A percentile compares a stretch with the other conserved stretches of the same genome.
Evolutionary conservation across 306 rosid species (phyloP).

Genomic region (Benincasa hispida): DNA sequence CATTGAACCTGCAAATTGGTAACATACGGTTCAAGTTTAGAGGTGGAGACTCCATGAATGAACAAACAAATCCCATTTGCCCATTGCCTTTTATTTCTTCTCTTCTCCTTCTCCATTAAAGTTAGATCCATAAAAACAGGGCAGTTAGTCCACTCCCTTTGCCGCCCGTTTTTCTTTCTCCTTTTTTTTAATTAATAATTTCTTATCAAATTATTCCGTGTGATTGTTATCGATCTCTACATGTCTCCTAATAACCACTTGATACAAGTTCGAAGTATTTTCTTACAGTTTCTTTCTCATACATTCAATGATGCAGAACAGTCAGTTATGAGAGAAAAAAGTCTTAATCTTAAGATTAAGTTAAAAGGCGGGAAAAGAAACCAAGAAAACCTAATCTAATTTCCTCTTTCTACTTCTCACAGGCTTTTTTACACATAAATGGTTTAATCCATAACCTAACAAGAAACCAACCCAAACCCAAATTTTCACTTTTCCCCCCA

Average conservation of each 20-base stretch:
- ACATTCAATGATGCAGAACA: too few species aligned
- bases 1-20: too few species aligned
- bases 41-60: too few species aligned
- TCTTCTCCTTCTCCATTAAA: background rate
- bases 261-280: too few species aligned
- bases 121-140: slow-evolving; percentile 21
- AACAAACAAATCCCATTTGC: background rate
- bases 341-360: background rate
- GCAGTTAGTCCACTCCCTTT: slow-evolving; percentile 14
- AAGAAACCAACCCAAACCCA: background rate
- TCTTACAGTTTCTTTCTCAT: too few species aligned
- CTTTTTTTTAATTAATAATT: background rate
- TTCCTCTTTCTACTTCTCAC: background rate
- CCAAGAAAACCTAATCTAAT: background rate
- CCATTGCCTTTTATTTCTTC: background rate
- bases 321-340: background rate
- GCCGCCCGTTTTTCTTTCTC: background rate
- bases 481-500: background rate
- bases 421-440: background rate
- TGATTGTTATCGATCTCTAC: too few species aligned
- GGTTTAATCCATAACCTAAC: background rate
- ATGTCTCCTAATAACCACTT: too few species aligned
- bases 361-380: background rate
- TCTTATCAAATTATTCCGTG: too few species aligned
- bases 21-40: too few species aligned